A percentile compares a stretch with the other conserved stretches of the same genome.
Conservation (phyloP, 2,329 filamentous ascomycete species). For the Plenodomus lindquistii region DNA sequence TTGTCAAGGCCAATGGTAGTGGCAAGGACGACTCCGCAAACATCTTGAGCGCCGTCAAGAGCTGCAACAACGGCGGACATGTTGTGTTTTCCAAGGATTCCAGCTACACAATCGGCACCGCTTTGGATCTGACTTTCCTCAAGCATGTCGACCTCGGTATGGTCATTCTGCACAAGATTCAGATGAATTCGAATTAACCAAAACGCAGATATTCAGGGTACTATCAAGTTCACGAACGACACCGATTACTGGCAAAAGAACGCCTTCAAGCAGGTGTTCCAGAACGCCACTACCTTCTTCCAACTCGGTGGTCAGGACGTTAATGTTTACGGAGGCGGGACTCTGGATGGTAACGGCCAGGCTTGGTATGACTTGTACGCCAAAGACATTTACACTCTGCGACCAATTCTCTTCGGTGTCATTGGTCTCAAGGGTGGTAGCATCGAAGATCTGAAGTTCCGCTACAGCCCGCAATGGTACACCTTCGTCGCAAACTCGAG, state of each 20-base stretch:
- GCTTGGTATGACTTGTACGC: slow-evolving; percentile 68
- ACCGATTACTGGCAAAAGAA: slow-evolving; percentile 70
- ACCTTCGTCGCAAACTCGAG: slow-evolving; percentile 68
- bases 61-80: slow-evolving; percentile 66
- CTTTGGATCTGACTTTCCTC: slow-evolving; percentile 67
- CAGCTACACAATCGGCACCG: slow-evolving; percentile 65
- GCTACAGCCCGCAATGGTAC: slow-evolving; percentile 66
- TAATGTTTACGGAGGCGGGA: slow-evolving; percentile 69
- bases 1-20: slow-evolving; percentile 44
- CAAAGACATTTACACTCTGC: slow-evolving; percentile 58
- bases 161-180: not conserved
- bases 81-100: slow-evolving; percentile 61
- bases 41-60: slow-evolving; percentile 59
- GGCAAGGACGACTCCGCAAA: slow-evolving; percentile 55
- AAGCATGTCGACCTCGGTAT: slow-evolving; percentile 64
- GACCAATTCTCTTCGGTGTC: slow-evolving; percentile 62
- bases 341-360: slow-evolving; percentile 66
- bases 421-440: slow-evolving; percentile 61
- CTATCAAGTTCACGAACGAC: slow-evolving; percentile 66
- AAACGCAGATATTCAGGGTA: slow-evolving; percentile 58
- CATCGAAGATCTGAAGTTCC: slow-evolving; percentile 63
- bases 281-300: slow-evolving; percentile 70
- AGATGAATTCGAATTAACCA: not conserved
- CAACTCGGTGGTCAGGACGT: slow-evolving; percentile 68
- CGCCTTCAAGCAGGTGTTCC: slow-evolving; percentile 66